phyloP scores from a whole-genome alignment of 306 rosid species.

The Sesbania bispinosa region DNA sequence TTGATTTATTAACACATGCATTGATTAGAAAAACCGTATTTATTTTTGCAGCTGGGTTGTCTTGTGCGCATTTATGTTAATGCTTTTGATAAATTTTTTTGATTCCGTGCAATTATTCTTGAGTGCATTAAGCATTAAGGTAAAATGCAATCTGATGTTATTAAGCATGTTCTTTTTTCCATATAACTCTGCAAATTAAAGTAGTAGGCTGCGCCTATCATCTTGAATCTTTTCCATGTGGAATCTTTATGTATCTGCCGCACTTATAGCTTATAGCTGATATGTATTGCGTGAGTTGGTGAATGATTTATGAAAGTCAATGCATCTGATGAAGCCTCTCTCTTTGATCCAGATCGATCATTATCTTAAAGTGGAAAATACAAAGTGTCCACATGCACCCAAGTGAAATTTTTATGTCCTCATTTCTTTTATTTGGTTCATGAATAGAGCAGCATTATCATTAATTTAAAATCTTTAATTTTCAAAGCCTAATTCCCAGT shows the following conservation, averaged over 20 bases:
- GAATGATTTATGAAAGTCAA: conserved; percentile 15
- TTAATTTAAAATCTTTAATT: conserved; percentile 19
- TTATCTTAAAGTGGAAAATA: conserved; percentile 12
- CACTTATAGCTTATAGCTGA: conserved; percentile 9
- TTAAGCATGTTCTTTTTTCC: conserved; percentile 3
- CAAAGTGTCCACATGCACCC: not conserved
- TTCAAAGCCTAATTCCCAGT: not conserved
- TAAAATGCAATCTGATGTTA: not conserved
- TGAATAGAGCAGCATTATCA: conserved; percentile 26
- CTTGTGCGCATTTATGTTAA: not conserved
- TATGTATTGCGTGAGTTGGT: not conserved
- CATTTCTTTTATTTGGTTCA: not conserved
- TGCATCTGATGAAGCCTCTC: not conserved
- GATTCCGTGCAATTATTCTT: not conserved
- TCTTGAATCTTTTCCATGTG: not conserved
- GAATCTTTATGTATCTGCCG: conserved; percentile 1
- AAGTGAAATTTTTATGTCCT: not conserved
- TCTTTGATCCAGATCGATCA: not conserved
- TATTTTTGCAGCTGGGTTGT: not conserved
- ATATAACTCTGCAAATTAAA: not conserved
- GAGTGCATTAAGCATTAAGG: conserved; percentile 17
- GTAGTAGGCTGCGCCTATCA: conserved; percentile 7
- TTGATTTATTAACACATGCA: too few relatives aligned
- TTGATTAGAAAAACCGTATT: too few relatives aligned
- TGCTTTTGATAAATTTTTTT: not conserved